Conservation (phyloP, 192 early-diverging fungal genomes). For the Paraglomus occultum region DNA sequence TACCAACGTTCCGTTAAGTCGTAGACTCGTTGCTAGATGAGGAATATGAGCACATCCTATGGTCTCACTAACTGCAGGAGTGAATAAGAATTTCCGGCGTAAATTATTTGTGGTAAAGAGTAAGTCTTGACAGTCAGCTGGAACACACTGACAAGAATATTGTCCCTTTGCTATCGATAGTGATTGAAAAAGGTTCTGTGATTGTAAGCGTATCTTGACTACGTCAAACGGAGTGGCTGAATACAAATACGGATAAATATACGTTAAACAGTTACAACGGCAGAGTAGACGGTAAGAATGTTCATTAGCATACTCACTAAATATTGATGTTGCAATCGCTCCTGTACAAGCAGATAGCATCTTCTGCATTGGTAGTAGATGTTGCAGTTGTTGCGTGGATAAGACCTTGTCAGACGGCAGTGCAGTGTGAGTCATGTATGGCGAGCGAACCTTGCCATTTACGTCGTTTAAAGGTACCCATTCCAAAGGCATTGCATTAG, state of each 20-base stretch:
- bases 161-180: not conserved
- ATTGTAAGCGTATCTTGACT: slow-evolving; percentile 84
- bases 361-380: slow-evolving; percentile 43
- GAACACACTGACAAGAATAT: slow-evolving; percentile 19
- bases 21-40: slow-evolving; percentile 28
- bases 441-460: no score
- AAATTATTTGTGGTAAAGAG: slow-evolving; percentile 11
- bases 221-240: slow-evolving; percentile 85
- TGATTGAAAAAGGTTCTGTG: slow-evolving; percentile 38
- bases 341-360: slow-evolving; percentile 83
- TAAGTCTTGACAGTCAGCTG: not conserved
- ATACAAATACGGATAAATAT: slow-evolving; percentile 3
- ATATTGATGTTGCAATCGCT: slow-evolving; percentile 76
- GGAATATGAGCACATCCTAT: slow-evolving; percentile 17
- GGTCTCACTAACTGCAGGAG: slow-evolving; percentile 6
- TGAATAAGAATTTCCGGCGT: not conserved
- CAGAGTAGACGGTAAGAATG: not conserved
- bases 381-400: not conserved
- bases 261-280: not conserved
- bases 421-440: no score
- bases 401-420: no score
- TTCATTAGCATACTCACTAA: slow-evolving; percentile 49
- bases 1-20: slow-evolving; percentile 44
- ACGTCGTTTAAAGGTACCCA: no score
- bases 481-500: no score